A percentile compares a stretch with the other conserved stretches of the same genome.
Evolutionary conservation across 805 yeast genomes (phyloP).

Genomic region (Saccharomyces mikatae): DNA sequence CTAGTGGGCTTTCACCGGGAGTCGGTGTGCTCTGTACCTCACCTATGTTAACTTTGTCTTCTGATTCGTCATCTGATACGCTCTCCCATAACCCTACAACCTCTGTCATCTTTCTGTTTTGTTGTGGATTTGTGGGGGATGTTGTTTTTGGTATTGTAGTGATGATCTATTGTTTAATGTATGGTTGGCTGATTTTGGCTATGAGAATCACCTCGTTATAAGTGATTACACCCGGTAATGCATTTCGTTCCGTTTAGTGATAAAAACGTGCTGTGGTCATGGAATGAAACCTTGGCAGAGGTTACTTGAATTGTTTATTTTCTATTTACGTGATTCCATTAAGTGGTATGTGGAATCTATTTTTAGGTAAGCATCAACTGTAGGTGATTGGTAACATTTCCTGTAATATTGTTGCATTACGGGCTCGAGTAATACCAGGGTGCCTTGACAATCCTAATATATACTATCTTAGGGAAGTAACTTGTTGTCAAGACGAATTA

Average conservation of each 20-base stretch:
- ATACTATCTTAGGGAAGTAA: too few species aligned
- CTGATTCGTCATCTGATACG: neutral
- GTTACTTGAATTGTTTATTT: too few species aligned
- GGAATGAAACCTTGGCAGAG: too few species aligned
- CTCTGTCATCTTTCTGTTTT: neutral
- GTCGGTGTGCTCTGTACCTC: neutral
- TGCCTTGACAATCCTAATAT: too few species aligned
- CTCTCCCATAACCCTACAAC: slow-evolving; percentile 2
- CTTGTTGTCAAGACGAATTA: too few species aligned
- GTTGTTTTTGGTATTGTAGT: neutral
- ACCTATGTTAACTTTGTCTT: neutral
- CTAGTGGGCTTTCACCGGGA: neutral
- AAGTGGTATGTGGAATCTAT: too few species aligned
- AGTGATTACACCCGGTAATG: neutral
- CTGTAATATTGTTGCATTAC: too few species aligned
- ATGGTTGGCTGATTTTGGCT: neutral
- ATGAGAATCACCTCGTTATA: neutral
- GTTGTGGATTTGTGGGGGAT: neutral
- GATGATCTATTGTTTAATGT: neutral
- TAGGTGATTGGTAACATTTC: too few species aligned
- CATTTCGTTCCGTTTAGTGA: neutral
- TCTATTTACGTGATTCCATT: too few species aligned
- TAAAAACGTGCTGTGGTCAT: neutral
- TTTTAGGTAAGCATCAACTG: too few species aligned
- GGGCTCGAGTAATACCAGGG: too few species aligned